Base-by-base conservation (phyloP, 2,329 filamentous ascomycete genomes). In the Xylariaceae sp. region DNA sequence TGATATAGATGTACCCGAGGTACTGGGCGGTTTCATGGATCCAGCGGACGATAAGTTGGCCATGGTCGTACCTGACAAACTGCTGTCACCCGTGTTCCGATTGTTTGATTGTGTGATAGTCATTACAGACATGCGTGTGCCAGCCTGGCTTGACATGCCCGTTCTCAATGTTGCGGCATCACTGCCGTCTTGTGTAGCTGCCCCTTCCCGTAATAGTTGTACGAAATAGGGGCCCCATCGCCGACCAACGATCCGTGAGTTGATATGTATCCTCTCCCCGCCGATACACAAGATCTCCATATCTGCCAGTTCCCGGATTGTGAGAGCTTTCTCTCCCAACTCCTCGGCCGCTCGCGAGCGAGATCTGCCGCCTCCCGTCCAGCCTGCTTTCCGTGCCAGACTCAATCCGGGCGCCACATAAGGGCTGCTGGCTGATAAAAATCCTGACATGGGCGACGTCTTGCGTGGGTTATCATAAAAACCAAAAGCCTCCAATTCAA, bases 181-280 rank as follows among this genome's bases (percentile, higher is more conserved):
- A 44, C 82, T 80, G 2, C 84, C 86, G 42, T 86, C 83, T 46
- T 85, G 78, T 11, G 81, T 82, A 1, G 82, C 76, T 2, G 86
- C 82, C 4, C 87, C 88, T 65, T 96, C 91, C 22, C 87, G 82
- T 8, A 97, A 74, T 2, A 98, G 76, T 62, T 95, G 88, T 45
- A 95, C 89, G 68, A 98, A 97, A 64, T 95, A 96, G 0, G 90
- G 89, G 0, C 93, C 93, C 93, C 93, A 98, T 61, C 93, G 77
- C 22, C 89, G 80, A 8, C 87, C 85, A 14, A 97, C 77, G 14
- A 98, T 80, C 46, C 90, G 82, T 6, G 93, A 97, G 66, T 95
- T 98, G 55, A 96, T 87, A 0, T 93, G 89, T 55, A 97, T 89
- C 16, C 91, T 82, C 63, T 96, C 92, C 19, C 92, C 92, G 17